Base-by-base conservation (phyloP, 176 grass and related monocot species). In the Pontederia crassipes region DNA sequence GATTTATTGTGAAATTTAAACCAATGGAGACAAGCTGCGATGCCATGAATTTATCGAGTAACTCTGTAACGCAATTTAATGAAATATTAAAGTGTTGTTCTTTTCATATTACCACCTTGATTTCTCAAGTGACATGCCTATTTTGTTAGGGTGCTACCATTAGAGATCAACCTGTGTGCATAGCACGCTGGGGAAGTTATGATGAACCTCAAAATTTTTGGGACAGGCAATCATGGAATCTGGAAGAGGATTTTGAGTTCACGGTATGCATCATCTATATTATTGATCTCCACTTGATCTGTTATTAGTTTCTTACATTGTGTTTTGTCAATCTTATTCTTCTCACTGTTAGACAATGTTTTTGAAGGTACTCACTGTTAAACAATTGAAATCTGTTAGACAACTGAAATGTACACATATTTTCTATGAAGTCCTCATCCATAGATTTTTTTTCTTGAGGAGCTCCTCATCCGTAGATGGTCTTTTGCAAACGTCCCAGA, bases 151-250 rank as follows among this genome's bases (percentile, higher is more conserved):
- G 93, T 35, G 87, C 93, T 70, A 92, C 87, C 51, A 98, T 98
- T 71, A 82, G 88, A 63, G 93, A 98, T 86, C 93, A 98, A 73
- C 84, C 78, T 0, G 87, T 98, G 8, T 98, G 87, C 71, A 98
- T 98, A 79, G 70, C 76, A 67, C 74, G 61, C 10, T 88, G 87
- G 84, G 93, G 87, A 63, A 67, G 81, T 40, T 65, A 83, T 74
- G 84, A 91, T 8, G 79, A 92, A 57, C 59, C 72, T 46, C 74
- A 4, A 76, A 85, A 80, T 88, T 92, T 92, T 59, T 98, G 87
- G 87, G 76, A 88, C 59, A 71, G 49, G 24, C 77, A 76, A 67
- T 69, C 52, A 48, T 83, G 81, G 92, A 62, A 81, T 16, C 9
- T 57, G 9, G 84, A 91, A 72, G 87, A 97, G 56, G 84, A 88